Conservation (phyloP, 106 monocot genomes). For the Phalaenopsis equestris region DNA sequence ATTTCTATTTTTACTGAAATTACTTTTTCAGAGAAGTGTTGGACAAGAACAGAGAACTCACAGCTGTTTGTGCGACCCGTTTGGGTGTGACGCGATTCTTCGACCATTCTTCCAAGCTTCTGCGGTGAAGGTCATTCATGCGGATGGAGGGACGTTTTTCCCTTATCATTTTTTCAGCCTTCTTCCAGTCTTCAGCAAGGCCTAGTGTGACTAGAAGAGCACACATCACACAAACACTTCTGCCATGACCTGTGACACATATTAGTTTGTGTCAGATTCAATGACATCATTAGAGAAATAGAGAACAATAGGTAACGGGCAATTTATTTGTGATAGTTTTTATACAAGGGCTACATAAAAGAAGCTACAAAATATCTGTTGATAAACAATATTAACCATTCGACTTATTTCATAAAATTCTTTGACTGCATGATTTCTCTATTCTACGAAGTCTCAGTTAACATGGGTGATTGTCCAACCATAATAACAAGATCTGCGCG, state of each 20-base stretch:
- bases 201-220: constrained; percentile 72
- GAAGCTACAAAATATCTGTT: too few relatives aligned
- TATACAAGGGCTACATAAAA: too few relatives aligned
- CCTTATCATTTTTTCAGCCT: constrained; percentile 68
- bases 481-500: too few relatives aligned
- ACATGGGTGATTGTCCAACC: too few relatives aligned
- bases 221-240: constrained; percentile 87
- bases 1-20: neutral
- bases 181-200: constrained; percentile 83
- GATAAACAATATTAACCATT: too few relatives aligned
- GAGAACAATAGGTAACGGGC: neutral
- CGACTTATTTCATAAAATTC: too few relatives aligned
- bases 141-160: constrained; percentile 69
- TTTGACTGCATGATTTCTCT: too few relatives aligned
- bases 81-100: constrained; percentile 43
- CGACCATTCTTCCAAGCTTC: constrained; percentile 84
- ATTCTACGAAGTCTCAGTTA: too few relatives aligned
- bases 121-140: constrained; percentile 78
- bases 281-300: neutral
- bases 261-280: neutral
- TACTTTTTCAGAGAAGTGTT: constrained; percentile 15
- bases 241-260: constrained; percentile 63
- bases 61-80: constrained; percentile 16
- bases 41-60: constrained; percentile 37
- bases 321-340: neutral